phyloP scores from a whole-genome alignment of 257 asterid species.

The Fraxinus quadrangulata region DNA sequence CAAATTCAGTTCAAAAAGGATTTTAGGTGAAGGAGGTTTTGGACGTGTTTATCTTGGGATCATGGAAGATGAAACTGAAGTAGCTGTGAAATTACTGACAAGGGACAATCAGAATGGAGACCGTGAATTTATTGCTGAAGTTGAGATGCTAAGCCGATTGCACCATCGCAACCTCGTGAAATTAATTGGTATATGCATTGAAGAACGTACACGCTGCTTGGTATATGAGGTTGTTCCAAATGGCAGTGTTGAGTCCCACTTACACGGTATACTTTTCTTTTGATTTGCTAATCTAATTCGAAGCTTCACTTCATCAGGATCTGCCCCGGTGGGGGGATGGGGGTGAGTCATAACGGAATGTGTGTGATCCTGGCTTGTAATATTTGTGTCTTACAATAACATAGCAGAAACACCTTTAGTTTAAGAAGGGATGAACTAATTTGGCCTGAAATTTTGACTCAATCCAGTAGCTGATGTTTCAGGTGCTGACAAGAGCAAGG shows the following conservation, averaged over 20 bases:
- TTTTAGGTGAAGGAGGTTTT: conserved; percentile 98
- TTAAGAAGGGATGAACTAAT: background rate
- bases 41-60: conserved; percentile 95
- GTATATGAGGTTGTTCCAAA: conserved; percentile 87
- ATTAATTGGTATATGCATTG: conserved; percentile 90
- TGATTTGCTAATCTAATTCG: background rate
- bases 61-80: conserved; percentile 71
- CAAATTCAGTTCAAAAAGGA: conserved; percentile 67
- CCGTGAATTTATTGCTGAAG: conserved; percentile 93
- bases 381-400: background rate
- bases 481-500: conserved; percentile 65
- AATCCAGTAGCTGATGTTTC: conserved; percentile 34
- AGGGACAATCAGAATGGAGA: conserved; percentile 86
- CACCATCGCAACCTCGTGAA: conserved; percentile 99
- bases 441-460: conserved; percentile 6
- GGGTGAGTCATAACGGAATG: too few species aligned
- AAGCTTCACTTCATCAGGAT: conserved; percentile 11
- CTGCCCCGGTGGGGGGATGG: background rate
- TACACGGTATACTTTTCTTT: conserved; percentile 63
- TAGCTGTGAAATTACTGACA: conserved; percentile 83
- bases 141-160: conserved; percentile 97
- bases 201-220: conserved; percentile 76
- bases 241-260: conserved; percentile 97
- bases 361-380: too few species aligned
- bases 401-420: background rate